A percentile compares a stretch with the other conserved stretches of the same genome.
Evolutionary conservation across 306 rosid species (phyloP).

Genomic region (Lotus japonicus): DNA sequence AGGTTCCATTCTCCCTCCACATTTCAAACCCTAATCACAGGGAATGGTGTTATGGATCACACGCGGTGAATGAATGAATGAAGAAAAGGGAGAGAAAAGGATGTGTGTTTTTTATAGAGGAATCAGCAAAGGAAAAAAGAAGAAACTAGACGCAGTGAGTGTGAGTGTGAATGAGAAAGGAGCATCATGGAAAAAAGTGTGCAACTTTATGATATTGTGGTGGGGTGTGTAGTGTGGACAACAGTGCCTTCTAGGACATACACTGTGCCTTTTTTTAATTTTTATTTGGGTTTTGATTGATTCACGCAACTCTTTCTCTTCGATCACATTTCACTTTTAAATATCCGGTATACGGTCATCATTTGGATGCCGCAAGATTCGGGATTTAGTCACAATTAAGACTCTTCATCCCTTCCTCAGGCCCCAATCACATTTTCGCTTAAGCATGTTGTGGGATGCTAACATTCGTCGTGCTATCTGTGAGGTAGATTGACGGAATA

Average conservation of each 20-base stretch:
- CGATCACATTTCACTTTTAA: no score
- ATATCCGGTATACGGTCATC: no score
- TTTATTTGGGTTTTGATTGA: neutral
- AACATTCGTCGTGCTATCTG: no score
- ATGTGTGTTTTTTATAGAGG: neutral
- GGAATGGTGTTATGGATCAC: neutral
- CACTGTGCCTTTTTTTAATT: neutral
- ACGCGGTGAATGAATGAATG: neutral
- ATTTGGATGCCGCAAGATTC: no score
- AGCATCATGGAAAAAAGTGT: neutral
- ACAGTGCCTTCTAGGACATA: neutral
- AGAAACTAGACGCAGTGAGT: constrained; percentile 5
- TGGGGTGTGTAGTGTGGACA: neutral
- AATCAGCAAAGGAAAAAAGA: constrained; percentile 13
- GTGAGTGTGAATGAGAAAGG: constrained; percentile 7
- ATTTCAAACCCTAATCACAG: constrained; percentile 90
- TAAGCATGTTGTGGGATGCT: no score
- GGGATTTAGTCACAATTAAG: no score
- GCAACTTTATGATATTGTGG: neutral
- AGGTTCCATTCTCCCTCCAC: constrained; percentile 80
- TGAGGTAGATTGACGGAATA: no score
- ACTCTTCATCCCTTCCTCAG: no score
- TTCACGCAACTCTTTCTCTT: no score
- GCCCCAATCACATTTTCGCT: no score
- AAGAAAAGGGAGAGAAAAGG: neutral